phyloP scores from a whole-genome alignment of 2,329 filamentous ascomycete genomes.

The Eutypa lata region DNA sequence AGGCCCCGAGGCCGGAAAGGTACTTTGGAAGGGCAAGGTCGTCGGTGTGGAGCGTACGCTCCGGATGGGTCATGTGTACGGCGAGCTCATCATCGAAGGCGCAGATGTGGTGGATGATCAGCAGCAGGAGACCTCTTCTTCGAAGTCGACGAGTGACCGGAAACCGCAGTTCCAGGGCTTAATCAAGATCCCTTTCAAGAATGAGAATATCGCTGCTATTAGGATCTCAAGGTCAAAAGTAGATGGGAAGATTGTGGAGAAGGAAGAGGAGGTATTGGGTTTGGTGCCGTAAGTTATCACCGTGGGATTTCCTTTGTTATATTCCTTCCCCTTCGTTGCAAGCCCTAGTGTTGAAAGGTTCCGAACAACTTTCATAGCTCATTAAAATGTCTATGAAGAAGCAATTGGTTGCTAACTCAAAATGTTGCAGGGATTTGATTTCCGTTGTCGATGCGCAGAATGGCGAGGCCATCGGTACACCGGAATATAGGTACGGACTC shows the following conservation, averaged over 20 bases:
- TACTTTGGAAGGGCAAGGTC: slow-evolving; percentile 64
- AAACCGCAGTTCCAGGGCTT: slow-evolving; percentile 36
- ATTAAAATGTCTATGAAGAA: no score
- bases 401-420: no score
- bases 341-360: no score
- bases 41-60: slow-evolving; percentile 55
- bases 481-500: slow-evolving; percentile 54
- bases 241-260: slow-evolving; percentile 32
- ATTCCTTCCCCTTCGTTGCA: no score
- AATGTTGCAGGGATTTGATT: no score
- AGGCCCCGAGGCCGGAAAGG: slow-evolving; percentile 47
- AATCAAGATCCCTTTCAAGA: slow-evolving; percentile 69
- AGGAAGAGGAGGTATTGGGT: slow-evolving; percentile 38
- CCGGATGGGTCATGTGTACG: slow-evolving; percentile 56
- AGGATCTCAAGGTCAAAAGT: slow-evolving; percentile 22
- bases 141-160: no score
- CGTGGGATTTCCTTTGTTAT: no score
- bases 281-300: no score
- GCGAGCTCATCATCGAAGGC: slow-evolving; percentile 55
- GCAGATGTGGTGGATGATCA: slow-evolving; percentile 32
- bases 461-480: slow-evolving; percentile 54
- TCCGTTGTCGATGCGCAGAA: slow-evolving; percentile 53
- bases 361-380: no score
- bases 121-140: no score
- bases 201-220: slow-evolving; percentile 67